Base-by-base conservation (phyloP, 2,329 filamentous ascomycete genomes). In the Ceratocystiopsis minuta region DNA sequence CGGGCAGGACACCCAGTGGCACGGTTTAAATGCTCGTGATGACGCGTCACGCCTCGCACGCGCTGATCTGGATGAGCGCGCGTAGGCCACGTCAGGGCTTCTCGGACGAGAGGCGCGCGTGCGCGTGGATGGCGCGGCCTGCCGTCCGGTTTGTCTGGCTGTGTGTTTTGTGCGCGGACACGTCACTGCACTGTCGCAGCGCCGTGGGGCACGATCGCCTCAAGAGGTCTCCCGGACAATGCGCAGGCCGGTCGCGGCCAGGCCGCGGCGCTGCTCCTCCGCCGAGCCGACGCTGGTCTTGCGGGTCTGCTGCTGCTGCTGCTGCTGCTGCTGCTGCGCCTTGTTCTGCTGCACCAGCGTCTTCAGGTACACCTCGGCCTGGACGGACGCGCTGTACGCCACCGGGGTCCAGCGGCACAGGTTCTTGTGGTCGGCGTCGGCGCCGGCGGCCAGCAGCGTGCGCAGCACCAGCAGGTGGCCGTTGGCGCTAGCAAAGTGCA, bases 361-460 rank as follows among this genome's bases (percentile, higher is more conserved):
- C 59, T 82, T 84, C 47, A 90, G 77, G 55, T 92, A 90, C 1
- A 86, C 80, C 59, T 92, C 84, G 2, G 83, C 82, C 54, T 85
- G 79, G 9, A 85, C 78, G 0, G 81, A 88, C 14, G 81, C 75
- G 47, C 78, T 83, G 57, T 93, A 93, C 16, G 78, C 75, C n/a
- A 86, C 68, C 0, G 86, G 80, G 1, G 78, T 86, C 82, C 85
- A 92, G 54, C 74, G 78, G 65, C 78, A 84, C 2, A 75, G 63
- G 54, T 93, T 93, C 50, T 68, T 68, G 43, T 72, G 73, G 42
- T 79, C 67, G 0, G 81, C 72, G 50, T 86, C 78, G 0, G 85
- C 83, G 12, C 85, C 85, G 1, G 81, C 82, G 3, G 80, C 76
- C 13, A 93, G 66, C 41, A 93, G 64, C 33, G 85, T 80, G 36